These are phyloP conservation scores for Amanita pseudoporphyria DNA, from an alignment of 768 basidiomycete species.

Conservation along the genomic window DNA sequence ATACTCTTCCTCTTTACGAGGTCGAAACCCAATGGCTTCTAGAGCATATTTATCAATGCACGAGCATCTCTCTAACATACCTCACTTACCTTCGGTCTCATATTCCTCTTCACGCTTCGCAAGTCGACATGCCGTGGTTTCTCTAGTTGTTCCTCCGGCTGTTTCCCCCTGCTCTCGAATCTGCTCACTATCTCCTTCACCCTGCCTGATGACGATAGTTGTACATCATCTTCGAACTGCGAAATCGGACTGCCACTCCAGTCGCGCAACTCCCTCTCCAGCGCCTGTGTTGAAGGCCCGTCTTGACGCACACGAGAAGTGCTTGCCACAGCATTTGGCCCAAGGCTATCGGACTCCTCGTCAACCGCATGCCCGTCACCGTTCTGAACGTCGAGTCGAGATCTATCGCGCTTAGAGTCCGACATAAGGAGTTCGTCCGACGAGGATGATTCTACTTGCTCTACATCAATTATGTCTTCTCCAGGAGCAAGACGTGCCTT, in stretches of 20 bases:
- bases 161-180: not conserved
- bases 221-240: not conserved
- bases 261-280: not conserved
- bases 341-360: not conserved
- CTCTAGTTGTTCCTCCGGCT: not conserved
- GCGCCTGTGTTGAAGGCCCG: not conserved
- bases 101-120: not conserved
- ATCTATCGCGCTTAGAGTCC: not conserved
- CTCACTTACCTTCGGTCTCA: constrained; percentile 2
- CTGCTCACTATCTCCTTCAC: not conserved
- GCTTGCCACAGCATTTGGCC: not conserved
- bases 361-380: not conserved
- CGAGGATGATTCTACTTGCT: not conserved
- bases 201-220: not conserved
- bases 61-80: not conserved
- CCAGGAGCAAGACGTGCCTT: not conserved
- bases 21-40: not conserved
- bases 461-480: not conserved
- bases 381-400: not conserved
- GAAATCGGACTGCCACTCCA: not conserved
- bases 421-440: not conserved
- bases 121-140: not conserved
- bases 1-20: not conserved
- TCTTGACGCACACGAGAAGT: constrained; percentile 1
- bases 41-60: not conserved